Conservation (phyloP, 352 stramenopile species). For the Aphanomyces invadans region DNA sequence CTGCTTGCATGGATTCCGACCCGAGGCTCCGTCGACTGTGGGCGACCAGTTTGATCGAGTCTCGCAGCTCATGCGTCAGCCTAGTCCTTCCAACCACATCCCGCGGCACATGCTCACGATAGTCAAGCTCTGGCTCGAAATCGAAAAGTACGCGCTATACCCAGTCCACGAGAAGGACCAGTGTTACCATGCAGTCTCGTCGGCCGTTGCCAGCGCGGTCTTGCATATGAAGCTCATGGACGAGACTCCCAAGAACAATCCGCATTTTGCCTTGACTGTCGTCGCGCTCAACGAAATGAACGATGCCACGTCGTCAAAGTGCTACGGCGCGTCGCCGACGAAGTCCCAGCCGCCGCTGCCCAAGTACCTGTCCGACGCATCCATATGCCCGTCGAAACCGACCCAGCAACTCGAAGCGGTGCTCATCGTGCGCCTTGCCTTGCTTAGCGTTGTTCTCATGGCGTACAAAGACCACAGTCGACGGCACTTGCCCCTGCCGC, state of each 20-base stretch:
- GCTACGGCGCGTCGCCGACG: not conserved
- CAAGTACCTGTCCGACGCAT: not conserved
- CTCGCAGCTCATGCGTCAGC: not conserved
- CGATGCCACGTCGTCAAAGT: not conserved
- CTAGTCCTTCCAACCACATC: not conserved
- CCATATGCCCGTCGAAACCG: not conserved
- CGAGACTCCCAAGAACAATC: not conserved
- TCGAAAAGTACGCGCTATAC: constrained; percentile 1
- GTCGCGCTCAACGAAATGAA: constrained; percentile 7
- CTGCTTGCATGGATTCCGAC: not conserved
- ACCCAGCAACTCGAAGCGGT: constrained; percentile 5
- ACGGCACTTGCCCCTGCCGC: not conserved
- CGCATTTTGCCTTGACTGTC: not conserved
- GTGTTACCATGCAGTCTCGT: not conserved
- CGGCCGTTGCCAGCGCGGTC: not conserved
- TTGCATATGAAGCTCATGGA: not conserved
- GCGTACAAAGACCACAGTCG: not conserved
- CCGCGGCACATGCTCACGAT: not conserved
- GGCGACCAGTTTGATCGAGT: not conserved
- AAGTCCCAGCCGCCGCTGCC: not conserved
- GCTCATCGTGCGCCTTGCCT: not conserved
- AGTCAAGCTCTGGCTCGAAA: not conserved
- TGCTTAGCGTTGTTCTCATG: not conserved
- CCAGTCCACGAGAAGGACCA: not conserved
- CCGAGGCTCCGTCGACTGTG: not conserved